Conservation (phyloP, 2,329 filamentous ascomycete species). For the Arthrobotrys sinensis region DNA sequence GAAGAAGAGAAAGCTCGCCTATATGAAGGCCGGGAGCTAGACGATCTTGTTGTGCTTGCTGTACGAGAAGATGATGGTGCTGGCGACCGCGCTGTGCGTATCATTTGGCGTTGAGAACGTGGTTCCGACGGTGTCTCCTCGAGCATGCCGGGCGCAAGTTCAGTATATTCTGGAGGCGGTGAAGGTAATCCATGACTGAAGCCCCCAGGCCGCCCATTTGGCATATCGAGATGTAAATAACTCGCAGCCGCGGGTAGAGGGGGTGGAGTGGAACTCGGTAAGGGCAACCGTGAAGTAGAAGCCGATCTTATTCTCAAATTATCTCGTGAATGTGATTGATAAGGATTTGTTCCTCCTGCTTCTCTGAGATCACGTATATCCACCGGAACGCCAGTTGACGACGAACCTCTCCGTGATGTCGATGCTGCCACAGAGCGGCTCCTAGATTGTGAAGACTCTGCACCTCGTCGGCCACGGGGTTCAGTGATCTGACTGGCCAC, state of each 20-base stretch:
- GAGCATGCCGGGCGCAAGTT: slow-evolving; percentile 42
- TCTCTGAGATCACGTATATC: slow-evolving; percentile 5
- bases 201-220: slow-evolving; percentile 5
- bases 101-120: slow-evolving; percentile 45
- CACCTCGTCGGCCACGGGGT: slow-evolving; percentile 1
- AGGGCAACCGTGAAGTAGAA: slow-evolving; percentile 44
- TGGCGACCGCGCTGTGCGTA: slow-evolving; percentile 20
- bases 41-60: slow-evolving; percentile 33
- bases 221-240: slow-evolving; percentile 32
- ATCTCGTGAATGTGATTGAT: slow-evolving; percentile 21
- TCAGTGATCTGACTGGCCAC: slow-evolving; percentile 22
- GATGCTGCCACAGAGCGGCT: slow-evolving; percentile 51
- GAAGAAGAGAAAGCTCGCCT: slow-evolving; percentile 39
- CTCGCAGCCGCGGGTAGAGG: slow-evolving; percentile 29
- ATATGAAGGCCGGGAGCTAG: slow-evolving; percentile 49
- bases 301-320: slow-evolving; percentile 34
- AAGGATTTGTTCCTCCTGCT: slow-evolving; percentile 8
- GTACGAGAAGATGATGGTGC: slow-evolving; percentile 6
- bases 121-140: slow-evolving; percentile 17
- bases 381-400: slow-evolving; percentile 4
- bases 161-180: slow-evolving; percentile 57
- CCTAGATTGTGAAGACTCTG: slow-evolving; percentile 29
- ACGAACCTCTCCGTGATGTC: slow-evolving; percentile 34
- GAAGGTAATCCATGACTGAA: slow-evolving; percentile 41
- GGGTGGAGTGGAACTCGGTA: slow-evolving; percentile 38